Conservation (phyloP, 352 stramenopile genomes). For the Elongisporangium senticosum region DNA sequence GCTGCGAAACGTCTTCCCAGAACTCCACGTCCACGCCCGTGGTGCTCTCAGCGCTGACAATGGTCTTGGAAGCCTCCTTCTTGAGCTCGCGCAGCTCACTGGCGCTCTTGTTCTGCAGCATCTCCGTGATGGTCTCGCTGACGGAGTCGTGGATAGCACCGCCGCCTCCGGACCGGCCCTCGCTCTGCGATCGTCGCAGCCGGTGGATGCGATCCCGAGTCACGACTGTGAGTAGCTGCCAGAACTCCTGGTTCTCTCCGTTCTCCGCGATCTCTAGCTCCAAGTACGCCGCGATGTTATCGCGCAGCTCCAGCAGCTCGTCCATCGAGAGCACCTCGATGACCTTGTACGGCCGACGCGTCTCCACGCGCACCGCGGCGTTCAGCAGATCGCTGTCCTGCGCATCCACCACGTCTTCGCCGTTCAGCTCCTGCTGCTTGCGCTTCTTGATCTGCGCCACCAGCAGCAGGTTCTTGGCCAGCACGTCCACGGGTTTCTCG, state of each 20-base stretch:
- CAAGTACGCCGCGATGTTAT: conserved; percentile 89
- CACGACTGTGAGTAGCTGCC: conserved; percentile 75
- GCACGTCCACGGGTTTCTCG: conserved; percentile 95
- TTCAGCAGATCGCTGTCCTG: conserved; percentile 30
- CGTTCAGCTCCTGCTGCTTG: conserved; percentile 60
- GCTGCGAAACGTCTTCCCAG: conserved; percentile 90
- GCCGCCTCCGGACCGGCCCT: conserved; percentile 55
- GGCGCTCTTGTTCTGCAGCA: conserved; percentile 82
- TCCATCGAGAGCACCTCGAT: conserved; percentile 77
- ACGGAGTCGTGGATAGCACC: conserved; percentile 84
- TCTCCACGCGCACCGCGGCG: conserved; percentile 65
- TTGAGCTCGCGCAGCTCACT: conserved; percentile 42
- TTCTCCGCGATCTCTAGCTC: conserved; percentile 76
- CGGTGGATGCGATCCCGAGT: conserved; percentile 70
- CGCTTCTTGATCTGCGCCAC: conserved; percentile 66
- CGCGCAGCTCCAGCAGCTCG: conserved; percentile 74
- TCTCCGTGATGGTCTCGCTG: conserved; percentile 83
- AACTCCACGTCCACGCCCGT: conserved; percentile 89
- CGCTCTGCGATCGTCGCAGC: conserved; percentile 48
- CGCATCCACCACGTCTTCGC: conserved; percentile 28
- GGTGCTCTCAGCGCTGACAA: conserved; percentile 42
- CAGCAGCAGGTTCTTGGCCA: conserved; percentile 99
- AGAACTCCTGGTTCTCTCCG: conserved; percentile 79
- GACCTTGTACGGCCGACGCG: conserved; percentile 56
- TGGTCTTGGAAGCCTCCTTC: conserved; percentile 60